Percentiles rank a stretch among this genome's conserved stretches.
These are phyloP conservation scores for Helianthus tuberosus DNA, from an alignment of 129 eudicot species.

Conservation along the genomic window DNA sequence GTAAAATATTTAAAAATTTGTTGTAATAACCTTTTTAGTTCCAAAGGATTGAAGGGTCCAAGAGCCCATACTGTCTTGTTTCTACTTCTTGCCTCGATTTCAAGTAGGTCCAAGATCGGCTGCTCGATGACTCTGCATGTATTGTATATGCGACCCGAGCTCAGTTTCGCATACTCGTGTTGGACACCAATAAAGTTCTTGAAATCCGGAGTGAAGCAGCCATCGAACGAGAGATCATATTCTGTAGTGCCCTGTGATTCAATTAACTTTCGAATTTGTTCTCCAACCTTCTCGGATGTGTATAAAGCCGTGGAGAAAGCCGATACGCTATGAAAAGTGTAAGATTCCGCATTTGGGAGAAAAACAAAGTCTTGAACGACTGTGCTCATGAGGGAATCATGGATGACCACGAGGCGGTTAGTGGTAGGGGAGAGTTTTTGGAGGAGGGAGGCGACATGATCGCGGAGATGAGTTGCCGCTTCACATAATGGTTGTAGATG, in stretches of 20 bases:
- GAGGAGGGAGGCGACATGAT: slow-evolving; percentile 40
- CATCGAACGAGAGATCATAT: slow-evolving; percentile 40
- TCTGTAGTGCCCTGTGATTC: slow-evolving; percentile 9
- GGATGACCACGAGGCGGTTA: slow-evolving; percentile 50
- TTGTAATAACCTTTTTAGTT: background rate
- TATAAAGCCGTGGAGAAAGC: slow-evolving; percentile 41
- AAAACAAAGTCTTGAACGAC: slow-evolving; percentile 57
- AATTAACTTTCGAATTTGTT: slow-evolving; percentile 29
- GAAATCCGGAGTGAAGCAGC: slow-evolving; percentile 40
- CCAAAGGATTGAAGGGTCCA: slow-evolving; percentile 44
- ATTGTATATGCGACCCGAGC: slow-evolving; percentile 44
- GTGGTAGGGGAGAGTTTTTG: slow-evolving; percentile 32
- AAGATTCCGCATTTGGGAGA: slow-evolving; percentile 56
- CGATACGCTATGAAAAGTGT: slow-evolving; percentile 49
- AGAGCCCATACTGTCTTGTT: slow-evolving; percentile 44
- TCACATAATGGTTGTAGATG: slow-evolving; percentile 47
- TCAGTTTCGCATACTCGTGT: slow-evolving; percentile 18
- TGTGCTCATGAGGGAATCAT: slow-evolving; percentile 57
- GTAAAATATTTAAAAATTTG: background rate
- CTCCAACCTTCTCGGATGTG: slow-evolving; percentile 38
- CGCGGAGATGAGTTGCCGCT: slow-evolving; percentile 44
- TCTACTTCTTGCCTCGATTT: slow-evolving; percentile 14
- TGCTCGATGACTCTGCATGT: slow-evolving; percentile 38
- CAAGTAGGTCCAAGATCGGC: slow-evolving; percentile 36
- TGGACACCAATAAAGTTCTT: slow-evolving; percentile 16